Evolutionary conservation across 2,329 filamentous ascomycete species (phyloP), one percentile per base, ranked within the genome.

Genomic region (Alternaria alternata): DNA sequence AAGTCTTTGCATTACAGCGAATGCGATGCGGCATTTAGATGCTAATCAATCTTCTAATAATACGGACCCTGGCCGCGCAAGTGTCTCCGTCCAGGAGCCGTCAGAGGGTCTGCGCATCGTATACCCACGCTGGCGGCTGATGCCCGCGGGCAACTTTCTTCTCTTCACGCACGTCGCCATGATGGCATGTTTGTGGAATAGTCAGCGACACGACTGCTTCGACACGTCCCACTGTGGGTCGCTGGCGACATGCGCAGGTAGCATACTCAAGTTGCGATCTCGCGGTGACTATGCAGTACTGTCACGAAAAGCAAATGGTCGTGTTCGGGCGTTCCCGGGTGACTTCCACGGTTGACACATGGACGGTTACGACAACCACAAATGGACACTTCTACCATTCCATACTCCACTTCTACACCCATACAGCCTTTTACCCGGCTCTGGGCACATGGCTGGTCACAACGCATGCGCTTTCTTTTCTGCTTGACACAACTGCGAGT

Each of bases 341-440:
- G 56, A 39, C 20, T 24, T 24, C 5, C 42, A 26, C 20, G 44
- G 42, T 51, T 47, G 30, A 36, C 51, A 39, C 34, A 36, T 41
- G 28, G 26, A 44, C 57, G 52, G 56, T 18, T 49, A 47, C n/a
- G 18, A 55, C 36, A 42, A 32, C 59, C 48, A 59, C 32, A 61
- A 62, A 47, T 9, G 34, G 59, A 52, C 24, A 44, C 28, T 28
- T 11, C n/a, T 51, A 20, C 49, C 43, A 49, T 18, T 16, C 4
- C 39, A 24, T 16, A 16, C 24, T 48, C 42, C 42, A 43, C 26
- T 41, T 44, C 30, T 24, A 12, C 9, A 26, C 14, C 16, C 32
- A 22, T 26, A 24, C 22, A 32, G 46, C 20, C 11, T 49, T 38
- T 20, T 7, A 7, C 30, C 22, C 32, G 28, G 32, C 46, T 24